phyloP scores from a whole-genome alignment of 495 filamentous ascomycete species.

The Penicillium roqueforti region DNA sequence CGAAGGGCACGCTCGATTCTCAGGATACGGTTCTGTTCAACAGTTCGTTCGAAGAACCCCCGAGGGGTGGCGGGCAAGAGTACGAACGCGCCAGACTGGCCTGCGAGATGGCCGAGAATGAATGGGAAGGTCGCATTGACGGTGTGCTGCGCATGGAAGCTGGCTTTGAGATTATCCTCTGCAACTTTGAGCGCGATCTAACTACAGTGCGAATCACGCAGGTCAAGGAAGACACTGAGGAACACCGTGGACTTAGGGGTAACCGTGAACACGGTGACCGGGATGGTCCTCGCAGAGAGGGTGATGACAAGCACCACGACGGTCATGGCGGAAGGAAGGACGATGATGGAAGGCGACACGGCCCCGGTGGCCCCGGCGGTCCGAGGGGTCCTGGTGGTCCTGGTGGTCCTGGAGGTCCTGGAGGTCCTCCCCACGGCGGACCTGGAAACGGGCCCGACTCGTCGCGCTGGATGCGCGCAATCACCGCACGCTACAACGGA shows the following conservation, averaged over 20 bases:
- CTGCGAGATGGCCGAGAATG: constrained; percentile 43
- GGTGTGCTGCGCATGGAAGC: constrained; percentile 64
- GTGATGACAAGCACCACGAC: background rate
- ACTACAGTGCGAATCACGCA: constrained; percentile 28
- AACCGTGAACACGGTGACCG: background rate
- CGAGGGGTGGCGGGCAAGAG: constrained; percentile 33
- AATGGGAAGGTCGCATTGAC: constrained; percentile 51
- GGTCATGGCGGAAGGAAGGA: background rate
- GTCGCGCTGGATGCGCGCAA: constrained; percentile 32
- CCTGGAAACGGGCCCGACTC: constrained; percentile 4
- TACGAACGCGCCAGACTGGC: constrained; percentile 41
- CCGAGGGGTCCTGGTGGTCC: background rate
- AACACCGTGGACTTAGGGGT: no score
- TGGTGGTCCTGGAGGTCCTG: background rate
- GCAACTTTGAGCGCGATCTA: constrained; percentile 49
- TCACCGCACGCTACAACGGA: constrained; percentile 54
- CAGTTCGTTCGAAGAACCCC: constrained; percentile 13
- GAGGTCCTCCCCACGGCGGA: background rate
- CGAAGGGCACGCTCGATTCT: constrained; percentile 57
- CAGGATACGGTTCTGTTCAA: constrained; percentile 52
- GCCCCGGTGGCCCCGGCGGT: background rate
- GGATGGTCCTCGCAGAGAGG: background rate
- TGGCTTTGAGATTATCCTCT: constrained; percentile 68
- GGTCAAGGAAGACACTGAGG: constrained; percentile 15
- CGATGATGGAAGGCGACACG: constrained; percentile 16